These are phyloP conservation scores for Eimeria maxima DNA, from an alignment of 169 alveolate species.

Conservation along the genomic window DNA sequence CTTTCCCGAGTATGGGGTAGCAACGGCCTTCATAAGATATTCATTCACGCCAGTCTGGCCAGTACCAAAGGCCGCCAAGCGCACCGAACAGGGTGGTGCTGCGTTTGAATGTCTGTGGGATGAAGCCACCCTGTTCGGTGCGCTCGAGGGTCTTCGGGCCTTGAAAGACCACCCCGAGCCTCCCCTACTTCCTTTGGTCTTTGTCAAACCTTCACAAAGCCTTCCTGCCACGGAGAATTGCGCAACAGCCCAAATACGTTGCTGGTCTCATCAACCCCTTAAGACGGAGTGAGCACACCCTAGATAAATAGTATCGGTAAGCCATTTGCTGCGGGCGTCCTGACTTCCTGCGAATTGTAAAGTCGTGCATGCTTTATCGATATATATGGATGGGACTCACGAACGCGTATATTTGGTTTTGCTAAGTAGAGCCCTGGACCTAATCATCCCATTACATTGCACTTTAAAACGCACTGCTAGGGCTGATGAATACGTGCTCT, in stretches of 20 bases:
- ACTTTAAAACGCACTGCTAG: neutral
- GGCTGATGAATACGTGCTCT: neutral
- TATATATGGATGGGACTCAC: neutral
- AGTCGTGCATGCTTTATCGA: neutral
- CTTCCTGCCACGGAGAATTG: no score
- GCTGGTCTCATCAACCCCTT: neutral
- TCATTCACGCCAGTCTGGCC: neutral
- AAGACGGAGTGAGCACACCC: neutral
- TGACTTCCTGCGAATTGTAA: constrained; percentile 11
- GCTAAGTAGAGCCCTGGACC: neutral
- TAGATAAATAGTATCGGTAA: neutral
- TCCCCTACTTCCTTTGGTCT: neutral
- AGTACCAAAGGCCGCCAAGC: neutral
- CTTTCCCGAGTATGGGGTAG: neutral
- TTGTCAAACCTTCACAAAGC: neutral
- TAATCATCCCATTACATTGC: neutral
- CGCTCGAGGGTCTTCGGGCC: no score
- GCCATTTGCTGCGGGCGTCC: neutral
- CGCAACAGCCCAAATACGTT: no score
- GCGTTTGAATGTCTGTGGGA: no score
- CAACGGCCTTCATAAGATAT: neutral
- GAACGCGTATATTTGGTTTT: neutral
- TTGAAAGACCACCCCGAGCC: no score
- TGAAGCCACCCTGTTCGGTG: no score
- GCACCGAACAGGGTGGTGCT: neutral